Base-by-base conservation (phyloP, 495 filamentous ascomycete species). In the Pyrenopolyporus hunteri region DNA sequence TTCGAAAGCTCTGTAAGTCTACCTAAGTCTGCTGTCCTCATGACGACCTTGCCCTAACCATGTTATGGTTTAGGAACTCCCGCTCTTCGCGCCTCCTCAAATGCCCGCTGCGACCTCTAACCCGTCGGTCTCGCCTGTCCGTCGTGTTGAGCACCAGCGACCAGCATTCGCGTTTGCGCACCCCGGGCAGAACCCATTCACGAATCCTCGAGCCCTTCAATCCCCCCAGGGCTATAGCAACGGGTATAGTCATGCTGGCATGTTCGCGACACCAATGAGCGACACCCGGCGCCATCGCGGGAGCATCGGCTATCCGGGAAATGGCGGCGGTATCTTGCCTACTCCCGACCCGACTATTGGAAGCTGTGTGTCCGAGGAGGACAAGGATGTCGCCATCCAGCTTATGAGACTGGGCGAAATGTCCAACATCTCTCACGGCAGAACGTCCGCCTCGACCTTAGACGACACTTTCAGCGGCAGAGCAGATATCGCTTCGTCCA, bases 311-410 rank as follows among this genome's bases (percentile, higher is more conserved):
- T 83, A 85, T 50, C 70, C 77, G 17, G 57, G 74, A 20, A 66
- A 74, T 50, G 65, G 77, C 11, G 56, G 73, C 1, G 76, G 75
- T 26, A 82, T 91, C 61, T 78, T 96, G 54, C 92, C 92, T 6
- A 98, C 95, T 2, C 95, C 94, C 3, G 93, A 97, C 58, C 92
- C 93, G 8, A 98, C 95, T 10, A 88, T 96, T 57, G 89, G 89
- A 29, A 97, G 92, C 76, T 93, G 88, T 66, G 92, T 97, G 69
- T 98, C 93, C 2, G 94, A 98, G 71, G 94, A 98, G 71, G 94
- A 98, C 71, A 94, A 98, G 69, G 95, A 98, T 75, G 94, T 97
- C 65, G 94, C 94, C 43, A 85, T 96, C 70, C 93, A 97, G 72
- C 81, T 98, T 62, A 97, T 98, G 84, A 88, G 91, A 57, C 81